Conservation (phyloP, 305 asterid species). For the Fraxinus floribunda region DNA sequence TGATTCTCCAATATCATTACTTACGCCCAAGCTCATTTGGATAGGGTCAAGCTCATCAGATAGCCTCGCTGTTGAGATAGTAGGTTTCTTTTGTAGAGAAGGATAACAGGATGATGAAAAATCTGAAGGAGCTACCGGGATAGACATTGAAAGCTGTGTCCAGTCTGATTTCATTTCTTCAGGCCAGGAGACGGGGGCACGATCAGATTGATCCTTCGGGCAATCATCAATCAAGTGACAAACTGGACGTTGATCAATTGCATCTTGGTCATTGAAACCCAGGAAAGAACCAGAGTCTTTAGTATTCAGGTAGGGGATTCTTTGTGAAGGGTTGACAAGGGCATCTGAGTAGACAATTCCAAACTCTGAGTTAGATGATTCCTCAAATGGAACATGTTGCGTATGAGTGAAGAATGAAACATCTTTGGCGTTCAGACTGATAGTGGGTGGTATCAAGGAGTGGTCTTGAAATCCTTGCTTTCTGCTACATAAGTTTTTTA, state of each 20-base stretch:
- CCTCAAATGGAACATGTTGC: conserved; percentile 42
- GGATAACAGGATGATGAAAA: conserved; percentile 57
- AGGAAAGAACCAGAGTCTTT: conserved; percentile 40
- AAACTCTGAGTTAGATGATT: conserved; percentile 42
- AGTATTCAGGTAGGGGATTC: conserved; percentile 45
- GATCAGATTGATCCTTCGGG: conserved; percentile 52
- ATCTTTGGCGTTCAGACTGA: conserved; percentile 40
- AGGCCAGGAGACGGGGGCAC: conserved; percentile 47
- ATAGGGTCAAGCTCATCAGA: conserved; percentile 50
- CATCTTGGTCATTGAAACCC: conserved; percentile 34
- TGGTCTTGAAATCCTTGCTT: conserved; percentile 50
- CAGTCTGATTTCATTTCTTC: conserved; percentile 68
- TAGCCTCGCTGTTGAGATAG: conserved; percentile 33
- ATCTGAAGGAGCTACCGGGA: conserved; percentile 53
- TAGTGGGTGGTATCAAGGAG: conserved; percentile 37
- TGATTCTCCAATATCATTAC: conserved; percentile 25
- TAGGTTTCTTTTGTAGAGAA: conserved; percentile 48
- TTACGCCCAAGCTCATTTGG: conserved; percentile 57
- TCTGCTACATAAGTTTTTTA: background rate
- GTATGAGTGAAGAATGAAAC: conserved; percentile 42
- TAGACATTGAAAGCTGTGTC: conserved; percentile 91
- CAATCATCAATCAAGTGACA: conserved; percentile 52
- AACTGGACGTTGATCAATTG: conserved; percentile 20
- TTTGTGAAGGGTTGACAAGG: conserved; percentile 62
- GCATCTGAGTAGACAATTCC: conserved; percentile 57